Base-by-base conservation (phyloP, 1,284 basidiomycete genomes). In the Tausonia pullulans region DNA sequence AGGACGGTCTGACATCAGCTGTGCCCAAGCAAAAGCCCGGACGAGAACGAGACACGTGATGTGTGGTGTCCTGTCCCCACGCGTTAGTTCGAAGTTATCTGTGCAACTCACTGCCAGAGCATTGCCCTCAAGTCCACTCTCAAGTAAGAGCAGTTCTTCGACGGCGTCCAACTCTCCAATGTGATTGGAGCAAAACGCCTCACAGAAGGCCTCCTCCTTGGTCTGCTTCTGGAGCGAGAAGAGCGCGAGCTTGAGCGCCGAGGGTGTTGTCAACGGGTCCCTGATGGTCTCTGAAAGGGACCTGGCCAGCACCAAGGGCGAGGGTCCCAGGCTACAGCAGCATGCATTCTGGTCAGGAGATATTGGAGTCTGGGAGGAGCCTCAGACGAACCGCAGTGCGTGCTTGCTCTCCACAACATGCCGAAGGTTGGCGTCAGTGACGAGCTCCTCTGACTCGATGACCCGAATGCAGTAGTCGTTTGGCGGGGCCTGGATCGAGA, bases 351-450 rank as follows among this genome's bases (percentile, higher is more conserved):
- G 27, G 41, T 55, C n/a, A 43, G 39, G n/a, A 45, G 67, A 55
- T 62, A 14, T 16, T 10, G 40, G 39, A 55, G 53, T 11, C 51
- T 62, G 46, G n/a, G 41, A 53, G 58, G 48, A 40, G 39, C 51
- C 45, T 50, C 43, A 27, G 27, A 49, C 61, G 46, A 4, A 82
- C 90, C 86, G 91, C 64, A 94, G 79, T 69, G 87, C 84, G 63
- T 82, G 82, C 74, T 88, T 90, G 63, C 81, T 81, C 76, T 83
- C 85, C 68, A 93, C 90, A 78, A 87, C 90, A 77, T 83, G 86
- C 72, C 83, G 81, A 72, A 90, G 77, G 74, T 89, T 95, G 68
- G 90, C 87, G 72, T 92, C 90, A 41, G 92, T 95, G n/a, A 98
- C 86, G 58, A 97, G 78, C 71, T 89, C 87, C 70, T 93, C 89